phyloP scores from a whole-genome alignment of 208 protist genomes.

The Wallacemonas sp. region DNA sequence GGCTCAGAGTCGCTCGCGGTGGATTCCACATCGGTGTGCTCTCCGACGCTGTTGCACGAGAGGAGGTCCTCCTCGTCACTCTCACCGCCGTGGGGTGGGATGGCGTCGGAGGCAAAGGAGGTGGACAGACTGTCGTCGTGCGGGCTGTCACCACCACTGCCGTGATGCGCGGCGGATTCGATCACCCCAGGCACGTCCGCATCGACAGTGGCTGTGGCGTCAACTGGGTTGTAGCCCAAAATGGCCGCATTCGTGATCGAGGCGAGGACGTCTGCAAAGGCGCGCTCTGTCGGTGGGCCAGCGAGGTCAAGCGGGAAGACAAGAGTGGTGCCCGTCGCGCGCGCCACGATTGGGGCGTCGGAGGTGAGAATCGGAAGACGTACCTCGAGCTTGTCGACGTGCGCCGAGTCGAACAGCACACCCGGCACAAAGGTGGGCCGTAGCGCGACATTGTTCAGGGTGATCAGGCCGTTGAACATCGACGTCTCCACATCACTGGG shows the following conservation, averaged over 20 bases:
- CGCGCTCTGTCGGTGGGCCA: constrained; percentile 26
- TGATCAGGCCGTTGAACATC: constrained; percentile 44
- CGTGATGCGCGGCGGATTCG: too few species aligned
- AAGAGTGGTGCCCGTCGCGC: constrained; percentile 19
- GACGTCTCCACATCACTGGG: constrained; percentile 68
- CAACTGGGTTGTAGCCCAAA: constrained; percentile 46
- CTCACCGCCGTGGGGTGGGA: neutral
- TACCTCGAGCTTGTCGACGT: constrained; percentile 47
- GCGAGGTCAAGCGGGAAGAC: constrained; percentile 40
- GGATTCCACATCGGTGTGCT: constrained; percentile 33
- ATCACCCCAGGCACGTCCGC: constrained; percentile 6
- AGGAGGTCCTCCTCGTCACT: constrained; percentile 63
- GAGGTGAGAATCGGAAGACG: constrained; percentile 70
- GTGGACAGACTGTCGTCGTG: neutral
- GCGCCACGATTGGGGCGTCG: constrained; percentile 44
- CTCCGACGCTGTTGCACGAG: constrained; percentile 66
- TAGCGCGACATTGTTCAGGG: constrained; percentile 53
- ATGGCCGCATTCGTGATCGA: constrained; percentile 57
- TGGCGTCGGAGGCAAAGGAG: neutral
- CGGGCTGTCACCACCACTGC: too few species aligned
- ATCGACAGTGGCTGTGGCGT: constrained; percentile 15
- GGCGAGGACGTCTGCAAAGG: constrained; percentile 43
- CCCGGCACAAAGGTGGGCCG: constrained; percentile 40
- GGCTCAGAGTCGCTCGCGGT: constrained; percentile 10
- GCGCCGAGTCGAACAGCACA: constrained; percentile 55